Conservation (phyloP, 2,329 filamentous ascomycete genomes). For the Cercospora beticola region DNA sequence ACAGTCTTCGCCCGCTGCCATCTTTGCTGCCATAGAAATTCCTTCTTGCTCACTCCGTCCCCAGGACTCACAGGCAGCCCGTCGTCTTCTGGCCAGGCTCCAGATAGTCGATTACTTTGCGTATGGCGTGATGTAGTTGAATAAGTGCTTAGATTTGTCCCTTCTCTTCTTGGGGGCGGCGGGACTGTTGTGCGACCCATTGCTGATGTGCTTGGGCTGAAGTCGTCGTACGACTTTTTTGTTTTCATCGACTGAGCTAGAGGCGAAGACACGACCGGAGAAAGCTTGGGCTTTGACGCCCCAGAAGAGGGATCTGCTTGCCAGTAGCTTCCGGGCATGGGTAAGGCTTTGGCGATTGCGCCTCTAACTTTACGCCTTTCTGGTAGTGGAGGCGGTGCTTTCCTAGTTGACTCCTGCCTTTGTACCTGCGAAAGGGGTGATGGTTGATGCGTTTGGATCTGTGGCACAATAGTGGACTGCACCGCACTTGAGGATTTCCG, state of each 20-base stretch:
- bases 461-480: conserved; percentile 25
- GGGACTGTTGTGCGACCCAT: conserved; percentile 20
- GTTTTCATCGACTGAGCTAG: conserved; percentile 20
- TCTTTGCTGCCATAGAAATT: conserved; percentile 70
- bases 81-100: conserved; percentile 30
- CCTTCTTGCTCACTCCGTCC: conserved; percentile 60
- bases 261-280: conserved; percentile 15
- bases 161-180: conserved; percentile 32
- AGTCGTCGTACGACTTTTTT: conserved; percentile 26
- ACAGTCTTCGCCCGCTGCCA: conserved; percentile 64
- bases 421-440: conserved; percentile 39
- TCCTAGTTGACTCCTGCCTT: conserved; percentile 34
- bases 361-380: conserved; percentile 35
- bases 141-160: conserved; percentile 37
- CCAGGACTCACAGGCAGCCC: conserved; percentile 35
- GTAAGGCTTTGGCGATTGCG: conserved; percentile 25
- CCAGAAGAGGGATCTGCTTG: conserved; percentile 13
- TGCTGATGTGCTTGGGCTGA: conserved; percentile 19
- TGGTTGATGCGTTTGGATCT: conserved; percentile 27
- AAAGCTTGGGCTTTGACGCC: conserved; percentile 10
- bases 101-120: conserved; percentile 38
- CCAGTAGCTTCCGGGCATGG: conserved; percentile 23
- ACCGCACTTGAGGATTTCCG: conserved; percentile 40
- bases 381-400: conserved; percentile 32
- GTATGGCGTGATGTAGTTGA: conserved; percentile 31